These are phyloP conservation scores for Rhizophagus prolifer DNA, from an alignment of 192 early-diverging fungal species.

Conservation along the genomic window DNA sequence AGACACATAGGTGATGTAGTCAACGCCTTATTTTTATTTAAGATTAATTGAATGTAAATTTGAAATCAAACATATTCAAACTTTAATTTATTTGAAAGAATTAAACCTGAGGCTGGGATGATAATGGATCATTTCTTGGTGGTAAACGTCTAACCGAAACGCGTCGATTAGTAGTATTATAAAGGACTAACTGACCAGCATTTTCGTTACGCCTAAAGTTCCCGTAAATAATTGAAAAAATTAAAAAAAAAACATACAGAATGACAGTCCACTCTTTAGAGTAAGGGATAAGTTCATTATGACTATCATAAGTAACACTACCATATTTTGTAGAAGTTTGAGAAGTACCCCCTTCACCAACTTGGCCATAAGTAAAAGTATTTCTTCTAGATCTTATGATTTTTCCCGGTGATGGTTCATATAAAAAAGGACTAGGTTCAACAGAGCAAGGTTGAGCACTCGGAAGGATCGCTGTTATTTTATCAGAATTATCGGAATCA, in stretches of 20 bases:
- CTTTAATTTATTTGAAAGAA: not conserved
- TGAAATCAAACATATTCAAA: not conserved
- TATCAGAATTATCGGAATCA: no score
- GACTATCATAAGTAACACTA: not conserved
- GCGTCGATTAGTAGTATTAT: constrained; percentile 57
- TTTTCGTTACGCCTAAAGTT: constrained; percentile 38
- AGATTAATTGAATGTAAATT: not conserved
- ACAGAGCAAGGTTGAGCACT: not conserved
- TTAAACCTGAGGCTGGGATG: constrained; percentile 5
- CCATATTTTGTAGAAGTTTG: not conserved
- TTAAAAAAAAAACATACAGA: constrained; percentile 36
- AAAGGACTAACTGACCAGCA: constrained; percentile 62
- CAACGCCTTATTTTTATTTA: not conserved
- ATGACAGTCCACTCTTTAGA: constrained; percentile 57
- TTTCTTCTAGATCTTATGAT: constrained; percentile 5
- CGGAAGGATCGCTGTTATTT: no score
- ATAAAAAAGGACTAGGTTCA: not conserved
- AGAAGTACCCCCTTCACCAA: not conserved
- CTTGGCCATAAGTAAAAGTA: constrained; percentile 1
- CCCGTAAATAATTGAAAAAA: constrained; percentile 12
- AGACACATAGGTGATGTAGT: not conserved
- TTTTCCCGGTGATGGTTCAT: not conserved
- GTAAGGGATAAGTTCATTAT: constrained; percentile 55
- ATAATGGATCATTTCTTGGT: constrained; percentile 23
- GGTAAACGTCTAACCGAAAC: constrained; percentile 48